phyloP scores from a whole-genome alignment of 2,329 filamentous ascomycete species.

The Hypoxylon sp. region DNA sequence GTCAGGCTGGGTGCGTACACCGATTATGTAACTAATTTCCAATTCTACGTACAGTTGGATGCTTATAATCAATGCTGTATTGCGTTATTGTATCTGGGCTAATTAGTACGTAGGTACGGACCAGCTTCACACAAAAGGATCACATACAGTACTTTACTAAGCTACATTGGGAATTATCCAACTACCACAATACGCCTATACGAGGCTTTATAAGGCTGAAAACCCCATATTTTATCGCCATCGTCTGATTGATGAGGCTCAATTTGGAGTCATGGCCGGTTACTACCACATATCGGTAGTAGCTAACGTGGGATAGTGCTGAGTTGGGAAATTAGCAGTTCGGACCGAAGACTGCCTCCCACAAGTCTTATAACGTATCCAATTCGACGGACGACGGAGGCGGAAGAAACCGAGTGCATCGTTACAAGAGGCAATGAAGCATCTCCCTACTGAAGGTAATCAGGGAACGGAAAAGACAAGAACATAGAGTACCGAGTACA shows the following conservation, averaged over 20 bases:
- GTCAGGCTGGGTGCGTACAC: conserved; percentile 4
- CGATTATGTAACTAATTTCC: conserved; percentile 32
- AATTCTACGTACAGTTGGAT: neutral
- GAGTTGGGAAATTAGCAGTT: conserved; percentile 38
- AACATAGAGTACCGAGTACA: conserved; percentile 17
- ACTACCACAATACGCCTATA: conserved; percentile 30
- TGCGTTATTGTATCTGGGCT: neutral
- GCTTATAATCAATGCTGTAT: neutral
- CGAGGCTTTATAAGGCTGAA: conserved; percentile 42
- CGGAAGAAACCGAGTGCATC: conserved; percentile 39
- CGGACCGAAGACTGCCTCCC: conserved; percentile 38
- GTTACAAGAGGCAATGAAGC: conserved; percentile 24
- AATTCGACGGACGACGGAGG: conserved; percentile 27
- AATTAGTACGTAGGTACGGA: conserved; percentile 20
- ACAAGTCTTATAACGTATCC: conserved; percentile 31
- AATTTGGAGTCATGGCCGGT: conserved; percentile 41
- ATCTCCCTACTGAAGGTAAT: conserved; percentile 25
- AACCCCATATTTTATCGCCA: conserved; percentile 31
- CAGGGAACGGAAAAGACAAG: conserved; percentile 18
- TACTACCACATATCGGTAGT: conserved; percentile 31
- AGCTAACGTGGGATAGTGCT: conserved; percentile 31
- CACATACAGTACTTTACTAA: too few species aligned
- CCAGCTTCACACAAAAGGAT: conserved; percentile 2
- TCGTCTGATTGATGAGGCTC: conserved; percentile 39
- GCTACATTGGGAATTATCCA: conserved; percentile 22